phyloP scores from a whole-genome alignment of 441 rosid species.

The Gossypium aridum region DNA sequence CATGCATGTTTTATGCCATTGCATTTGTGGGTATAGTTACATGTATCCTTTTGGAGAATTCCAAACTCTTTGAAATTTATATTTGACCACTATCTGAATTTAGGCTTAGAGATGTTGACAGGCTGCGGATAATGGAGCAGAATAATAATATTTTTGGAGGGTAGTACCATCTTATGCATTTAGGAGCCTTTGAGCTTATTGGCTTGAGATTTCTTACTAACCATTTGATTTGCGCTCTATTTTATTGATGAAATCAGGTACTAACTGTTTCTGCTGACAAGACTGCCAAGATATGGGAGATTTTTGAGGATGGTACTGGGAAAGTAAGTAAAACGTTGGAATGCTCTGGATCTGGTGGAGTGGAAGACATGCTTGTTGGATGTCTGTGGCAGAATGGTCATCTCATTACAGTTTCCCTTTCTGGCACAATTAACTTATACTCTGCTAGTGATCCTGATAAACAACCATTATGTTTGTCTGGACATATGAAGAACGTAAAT shows the following conservation, averaged over 20 bases:
- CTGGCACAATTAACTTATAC: slow-evolving; percentile 30
- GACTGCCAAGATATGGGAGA: slow-evolving; percentile 47
- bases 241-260: slow-evolving; percentile 20
- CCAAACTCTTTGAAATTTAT: not conserved
- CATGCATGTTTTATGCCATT: not conserved
- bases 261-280: slow-evolving; percentile 43
- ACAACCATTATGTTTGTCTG: slow-evolving; percentile 33
- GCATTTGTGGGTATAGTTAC: not conserved
- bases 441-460: slow-evolving; percentile 32
- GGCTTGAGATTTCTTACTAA: not conserved
- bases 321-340: slow-evolving; percentile 29
- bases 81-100: not conserved
- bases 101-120: not conserved
- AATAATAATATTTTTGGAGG: not conserved
- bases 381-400: slow-evolving; percentile 43
- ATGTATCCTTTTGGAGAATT: not conserved
- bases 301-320: slow-evolving; percentile 36
- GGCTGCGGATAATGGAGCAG: not conserved
- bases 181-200: not conserved
- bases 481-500: slow-evolving; percentile 49
- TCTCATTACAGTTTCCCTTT: slow-evolving; percentile 36
- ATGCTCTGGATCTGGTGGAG: slow-evolving; percentile 26
- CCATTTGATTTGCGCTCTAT: not conserved
- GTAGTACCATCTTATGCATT: not conserved
- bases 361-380: slow-evolving; percentile 42